A percentile compares a stretch with the other conserved stretches of the same genome.
Conservation (phyloP, 2,329 filamentous ascomycete species). For the Epicoccum nigrum region DNA sequence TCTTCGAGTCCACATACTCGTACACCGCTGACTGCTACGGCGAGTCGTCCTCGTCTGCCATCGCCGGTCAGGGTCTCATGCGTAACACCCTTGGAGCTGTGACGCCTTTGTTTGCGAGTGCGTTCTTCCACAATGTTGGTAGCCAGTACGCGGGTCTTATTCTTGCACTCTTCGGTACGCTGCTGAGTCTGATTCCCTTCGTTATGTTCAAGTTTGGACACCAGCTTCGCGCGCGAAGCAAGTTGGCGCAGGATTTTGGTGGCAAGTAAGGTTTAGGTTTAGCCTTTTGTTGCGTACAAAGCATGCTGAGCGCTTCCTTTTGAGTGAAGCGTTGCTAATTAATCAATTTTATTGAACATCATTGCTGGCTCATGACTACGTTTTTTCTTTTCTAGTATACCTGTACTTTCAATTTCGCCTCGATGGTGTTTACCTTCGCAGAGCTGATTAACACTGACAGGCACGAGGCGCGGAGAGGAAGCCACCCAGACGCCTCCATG, state of each 20-base stretch:
- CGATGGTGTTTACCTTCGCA: too few relatives aligned
- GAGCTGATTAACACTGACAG: too few relatives aligned
- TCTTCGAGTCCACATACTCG: constrained; percentile 54
- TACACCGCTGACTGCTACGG: constrained; percentile 62
- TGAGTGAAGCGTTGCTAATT: too few relatives aligned
- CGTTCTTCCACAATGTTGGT: constrained; percentile 61
- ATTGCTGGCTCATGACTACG: too few relatives aligned
- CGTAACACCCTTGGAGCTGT: constrained; percentile 61
- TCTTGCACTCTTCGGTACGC: constrained; percentile 54
- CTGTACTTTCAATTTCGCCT: too few relatives aligned
- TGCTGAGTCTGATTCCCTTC: constrained; percentile 52
- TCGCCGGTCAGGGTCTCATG: constrained; percentile 60
- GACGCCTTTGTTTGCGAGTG: constrained; percentile 58
- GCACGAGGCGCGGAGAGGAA: too few relatives aligned
- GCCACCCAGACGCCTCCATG: too few relatives aligned
- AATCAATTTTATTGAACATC: too few relatives aligned
- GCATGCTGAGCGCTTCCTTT: too few relatives aligned
- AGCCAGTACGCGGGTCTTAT: constrained; percentile 60
- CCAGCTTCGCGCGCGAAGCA: constrained; percentile 47
- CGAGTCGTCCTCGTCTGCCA: constrained; percentile 51
- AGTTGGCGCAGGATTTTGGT: constrained; percentile 45
- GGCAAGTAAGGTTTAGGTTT: not conserved
- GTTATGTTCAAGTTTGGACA: constrained; percentile 54
- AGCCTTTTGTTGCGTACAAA: too few relatives aligned
- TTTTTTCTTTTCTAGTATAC: too few relatives aligned